Percentiles rank a stretch among this genome's conserved stretches.
Conservation (phyloP, 805 yeast genomes). For the Isabelozyma rhagii region DNA sequence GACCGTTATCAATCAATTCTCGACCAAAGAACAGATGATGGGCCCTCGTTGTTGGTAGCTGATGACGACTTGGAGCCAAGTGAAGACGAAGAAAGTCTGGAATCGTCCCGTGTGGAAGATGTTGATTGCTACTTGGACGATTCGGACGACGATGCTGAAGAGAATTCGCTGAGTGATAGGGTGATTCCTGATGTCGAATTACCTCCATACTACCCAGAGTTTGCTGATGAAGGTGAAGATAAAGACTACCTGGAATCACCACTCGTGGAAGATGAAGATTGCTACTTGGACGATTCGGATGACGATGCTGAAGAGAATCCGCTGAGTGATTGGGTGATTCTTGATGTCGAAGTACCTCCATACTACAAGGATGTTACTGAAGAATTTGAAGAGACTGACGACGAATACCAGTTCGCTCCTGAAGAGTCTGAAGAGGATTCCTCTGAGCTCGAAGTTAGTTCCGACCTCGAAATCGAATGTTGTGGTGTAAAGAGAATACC, state of each 20-base stretch:
- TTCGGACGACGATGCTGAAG: not conserved
- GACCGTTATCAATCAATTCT: not conserved
- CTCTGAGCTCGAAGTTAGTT: not conserved
- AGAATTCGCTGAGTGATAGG: no score
- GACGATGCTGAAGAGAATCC: not conserved
- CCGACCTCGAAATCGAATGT: not conserved
- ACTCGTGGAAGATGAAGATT: not conserved
- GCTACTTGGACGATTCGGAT: not conserved
- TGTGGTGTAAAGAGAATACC: not conserved
- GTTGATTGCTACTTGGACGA: not conserved
- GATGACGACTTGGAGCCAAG: constrained; percentile 1
- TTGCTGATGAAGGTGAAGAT: constrained; percentile 3
- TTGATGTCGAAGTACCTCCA: not conserved
- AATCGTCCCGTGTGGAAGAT: not conserved
- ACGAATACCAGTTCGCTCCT: not conserved
- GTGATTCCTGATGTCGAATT: not conserved
- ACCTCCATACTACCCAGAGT: not conserved
- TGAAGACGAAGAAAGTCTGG: constrained; percentile 1
- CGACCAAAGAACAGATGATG: not conserved
- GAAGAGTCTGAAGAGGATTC: not conserved
- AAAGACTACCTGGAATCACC: not conserved
- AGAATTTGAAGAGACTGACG: not conserved
- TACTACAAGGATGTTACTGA: not conserved
- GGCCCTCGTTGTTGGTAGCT: not conserved
- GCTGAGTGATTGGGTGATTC: not conserved